Conservation (phyloP, 2,329 filamentous ascomycete species). For the Chrysosporium keratinophilum region DNA sequence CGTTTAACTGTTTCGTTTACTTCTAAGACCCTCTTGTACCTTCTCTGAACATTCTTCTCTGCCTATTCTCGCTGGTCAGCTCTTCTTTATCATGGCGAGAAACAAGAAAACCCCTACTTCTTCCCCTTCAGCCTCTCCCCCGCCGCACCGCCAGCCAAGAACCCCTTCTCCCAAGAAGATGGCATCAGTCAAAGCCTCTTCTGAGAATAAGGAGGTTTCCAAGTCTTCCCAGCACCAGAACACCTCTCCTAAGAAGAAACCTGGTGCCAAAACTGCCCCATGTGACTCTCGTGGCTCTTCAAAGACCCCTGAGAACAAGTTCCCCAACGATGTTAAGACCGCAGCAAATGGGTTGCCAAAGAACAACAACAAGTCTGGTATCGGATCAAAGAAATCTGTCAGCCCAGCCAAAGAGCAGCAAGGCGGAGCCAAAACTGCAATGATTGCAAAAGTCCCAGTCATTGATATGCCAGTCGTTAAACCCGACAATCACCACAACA, state of each 20-base stretch:
- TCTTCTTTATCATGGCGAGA: not conserved
- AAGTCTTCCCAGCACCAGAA: not conserved
- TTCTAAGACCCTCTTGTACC: not conserved
- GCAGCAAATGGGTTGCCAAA: not conserved
- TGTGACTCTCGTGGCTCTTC: not conserved
- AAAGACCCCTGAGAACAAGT: not conserved
- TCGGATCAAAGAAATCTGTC: not conserved
- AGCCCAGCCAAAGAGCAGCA: not conserved
- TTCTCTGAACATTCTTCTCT: not conserved
- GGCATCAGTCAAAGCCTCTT: not conserved
- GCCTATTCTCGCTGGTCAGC: no score
- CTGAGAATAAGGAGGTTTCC: not conserved
- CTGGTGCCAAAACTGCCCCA: not conserved
- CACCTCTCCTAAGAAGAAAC: not conserved
- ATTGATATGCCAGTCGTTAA: not conserved
- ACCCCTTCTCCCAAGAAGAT: not conserved
- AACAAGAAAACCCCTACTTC: not conserved
- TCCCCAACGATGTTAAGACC: not conserved
- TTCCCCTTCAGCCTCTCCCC: not conserved
- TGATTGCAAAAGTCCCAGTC: not conserved
- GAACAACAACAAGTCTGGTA: not conserved
- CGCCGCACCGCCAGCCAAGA: not conserved
- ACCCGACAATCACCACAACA: not conserved
- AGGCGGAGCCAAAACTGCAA: not conserved
- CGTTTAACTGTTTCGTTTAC: no score